A percentile compares a stretch with the other conserved stretches of the same genome.
Conservation (phyloP, 495 filamentous ascomycete species). For the Beverwykella pulmonaria region DNA sequence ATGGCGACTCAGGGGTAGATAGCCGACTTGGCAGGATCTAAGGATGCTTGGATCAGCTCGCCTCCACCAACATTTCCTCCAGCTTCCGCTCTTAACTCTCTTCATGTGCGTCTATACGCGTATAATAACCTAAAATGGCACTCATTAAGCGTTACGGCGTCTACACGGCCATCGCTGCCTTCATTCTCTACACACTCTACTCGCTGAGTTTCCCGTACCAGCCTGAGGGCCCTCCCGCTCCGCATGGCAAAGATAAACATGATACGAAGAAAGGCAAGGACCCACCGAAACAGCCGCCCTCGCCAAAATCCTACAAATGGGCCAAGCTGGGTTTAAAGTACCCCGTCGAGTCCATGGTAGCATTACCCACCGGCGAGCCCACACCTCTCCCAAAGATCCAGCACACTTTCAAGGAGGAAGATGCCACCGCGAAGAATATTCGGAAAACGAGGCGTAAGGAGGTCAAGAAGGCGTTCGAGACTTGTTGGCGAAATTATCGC, state of each 20-base stretch:
- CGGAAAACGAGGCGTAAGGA: conserved; percentile 36
- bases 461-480: conserved; percentile 43
- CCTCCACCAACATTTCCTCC: not conserved
- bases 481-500: conserved; percentile 45
- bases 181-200: conserved; percentile 33
- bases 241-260: not conserved
- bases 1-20: not conserved
- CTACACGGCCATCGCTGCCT: conserved; percentile 22
- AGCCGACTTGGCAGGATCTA: conserved; percentile 1
- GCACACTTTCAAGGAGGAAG: conserved; percentile 39
- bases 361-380: conserved; percentile 32
- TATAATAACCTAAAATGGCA: conserved; percentile 21
- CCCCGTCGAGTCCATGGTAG: conserved; percentile 28
- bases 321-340: conserved; percentile 24
- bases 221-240: not conserved
- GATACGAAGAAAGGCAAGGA: not conserved
- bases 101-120: not conserved
- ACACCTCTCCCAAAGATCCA: conserved; percentile 37
- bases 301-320: conserved; percentile 22
- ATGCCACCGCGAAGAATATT: conserved; percentile 24
- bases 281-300: not conserved
- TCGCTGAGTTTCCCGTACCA: conserved; percentile 32
- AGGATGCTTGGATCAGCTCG: not conserved
- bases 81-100: not conserved
- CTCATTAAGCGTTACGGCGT: conserved; percentile 32